Percentiles rank a stretch among this genome's conserved stretches.
Evolutionary conservation across 1,139 yeast genomes (phyloP).

Genomic region (Geotrichum siamense): DNA sequence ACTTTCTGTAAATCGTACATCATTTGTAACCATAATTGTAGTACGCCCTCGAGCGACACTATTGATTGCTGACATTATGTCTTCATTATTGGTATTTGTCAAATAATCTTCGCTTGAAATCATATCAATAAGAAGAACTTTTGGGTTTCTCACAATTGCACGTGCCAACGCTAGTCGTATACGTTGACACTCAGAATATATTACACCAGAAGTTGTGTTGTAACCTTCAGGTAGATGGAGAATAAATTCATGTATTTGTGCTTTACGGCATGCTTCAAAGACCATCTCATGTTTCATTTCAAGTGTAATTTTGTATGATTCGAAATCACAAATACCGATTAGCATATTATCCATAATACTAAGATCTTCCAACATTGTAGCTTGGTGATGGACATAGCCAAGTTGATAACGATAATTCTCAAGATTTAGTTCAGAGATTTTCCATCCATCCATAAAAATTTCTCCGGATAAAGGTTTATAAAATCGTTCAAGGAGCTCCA

Average conservation of each 20-base stretch:
- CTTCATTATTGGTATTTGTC: conserved; percentile 1
- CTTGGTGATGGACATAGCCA: conserved; percentile 16
- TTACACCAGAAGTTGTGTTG: conserved; percentile 55
- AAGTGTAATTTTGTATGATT: conserved; percentile 37
- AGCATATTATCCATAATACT: conserved; percentile 85
- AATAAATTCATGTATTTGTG: conserved; percentile 75
- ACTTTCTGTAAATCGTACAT: conserved; percentile 54
- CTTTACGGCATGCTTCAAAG: conserved; percentile 59
- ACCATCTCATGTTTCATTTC: conserved; percentile 49
- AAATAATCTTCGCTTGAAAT: conserved; percentile 25
- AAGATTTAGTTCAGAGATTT: conserved; percentile 60
- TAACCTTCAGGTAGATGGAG: conserved; percentile 72
- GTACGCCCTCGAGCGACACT: conserved; percentile 50
- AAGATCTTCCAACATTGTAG: conserved; percentile 10
- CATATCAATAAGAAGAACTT: conserved; percentile 62
- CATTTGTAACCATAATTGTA: conserved; percentile 71
- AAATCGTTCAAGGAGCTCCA: conserved; percentile 69
- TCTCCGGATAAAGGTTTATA: conserved; percentile 67
- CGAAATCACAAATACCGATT: conserved; percentile 51
- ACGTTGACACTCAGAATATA: conserved; percentile 14
- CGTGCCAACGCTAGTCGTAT: conserved; percentile 64
- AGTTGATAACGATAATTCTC: conserved; percentile 62
- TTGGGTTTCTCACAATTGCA: conserved; percentile 62
- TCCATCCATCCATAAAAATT: conserved; percentile 63
- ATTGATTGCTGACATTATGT: conserved; percentile 35